Evolutionary conservation across 345 rosid species (phyloP).

Genomic region (Mallotus nudiflorus): DNA sequence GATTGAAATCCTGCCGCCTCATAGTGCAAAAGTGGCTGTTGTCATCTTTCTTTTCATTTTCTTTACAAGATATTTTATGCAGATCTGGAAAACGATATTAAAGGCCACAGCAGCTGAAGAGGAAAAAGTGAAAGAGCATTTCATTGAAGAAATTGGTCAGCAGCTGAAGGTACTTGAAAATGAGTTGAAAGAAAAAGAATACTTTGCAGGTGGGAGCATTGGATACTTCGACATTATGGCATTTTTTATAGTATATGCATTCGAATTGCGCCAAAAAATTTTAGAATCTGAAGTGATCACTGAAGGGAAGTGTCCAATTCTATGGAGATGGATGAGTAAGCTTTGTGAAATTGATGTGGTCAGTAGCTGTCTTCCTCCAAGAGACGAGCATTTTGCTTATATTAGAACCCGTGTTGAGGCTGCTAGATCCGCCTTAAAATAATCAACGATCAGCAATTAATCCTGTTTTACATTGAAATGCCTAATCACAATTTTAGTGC

Average conservation of each 20-base stretch:
- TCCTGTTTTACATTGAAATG: too few relatives aligned
- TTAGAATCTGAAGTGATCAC: background rate
- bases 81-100: background rate
- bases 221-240: slow-evolving; percentile 12
- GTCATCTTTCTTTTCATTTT: background rate
- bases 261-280: background rate
- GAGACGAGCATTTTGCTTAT: slow-evolving; percentile 4
- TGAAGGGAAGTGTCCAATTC: slow-evolving; percentile 6
- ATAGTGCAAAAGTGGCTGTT: too few relatives aligned
- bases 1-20: too few relatives aligned
- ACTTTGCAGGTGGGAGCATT: slow-evolving; percentile 9
- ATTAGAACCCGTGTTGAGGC: background rate
- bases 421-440: slow-evolving; percentile 4
- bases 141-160: slow-evolving; percentile 5
- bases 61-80: background rate
- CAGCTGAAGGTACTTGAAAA: slow-evolving; percentile 3
- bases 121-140: background rate
- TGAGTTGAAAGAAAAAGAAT: slow-evolving; percentile 3
- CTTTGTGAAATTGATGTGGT: background rate
- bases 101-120: background rate
- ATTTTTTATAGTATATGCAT: background rate
- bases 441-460: too few relatives aligned
- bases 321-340: slow-evolving; percentile 7
- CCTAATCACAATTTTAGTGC: too few relatives aligned
- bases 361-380: slow-evolving; percentile 3